phyloP scores from a whole-genome alignment of 768 basidiomycete genomes.

The Leccinum boreale region DNA sequence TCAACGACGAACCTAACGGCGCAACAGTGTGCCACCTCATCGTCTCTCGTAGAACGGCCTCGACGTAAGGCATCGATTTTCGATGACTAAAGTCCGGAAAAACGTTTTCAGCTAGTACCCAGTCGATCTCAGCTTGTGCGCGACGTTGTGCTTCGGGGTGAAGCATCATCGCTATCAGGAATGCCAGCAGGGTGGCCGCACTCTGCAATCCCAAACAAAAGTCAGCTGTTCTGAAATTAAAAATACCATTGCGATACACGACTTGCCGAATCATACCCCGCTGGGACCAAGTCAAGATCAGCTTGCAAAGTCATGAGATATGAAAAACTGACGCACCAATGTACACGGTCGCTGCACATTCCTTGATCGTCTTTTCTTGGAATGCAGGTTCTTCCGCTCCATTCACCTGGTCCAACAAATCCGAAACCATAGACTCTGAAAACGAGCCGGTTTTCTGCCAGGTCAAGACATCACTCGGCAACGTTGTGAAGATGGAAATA shows the following conservation, averaged over 20 bases:
- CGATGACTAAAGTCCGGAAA: constrained; percentile 28
- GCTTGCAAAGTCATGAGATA: background rate
- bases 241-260: background rate
- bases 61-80: constrained; percentile 26
- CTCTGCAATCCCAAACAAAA: constrained; percentile 11
- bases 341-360: constrained; percentile 30
- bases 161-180: constrained; percentile 30
- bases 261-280: constrained; percentile 28
- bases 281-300: constrained; percentile 6
- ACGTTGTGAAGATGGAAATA: background rate
- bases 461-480: constrained; percentile 1
- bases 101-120: constrained; percentile 7
- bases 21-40: constrained; percentile 33
- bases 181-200: constrained; percentile 20
- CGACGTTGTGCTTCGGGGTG: constrained; percentile 30
- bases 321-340: constrained; percentile 19
- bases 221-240: background rate
- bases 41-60: constrained; percentile 30
- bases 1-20: constrained; percentile 23
- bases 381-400: constrained; percentile 9
- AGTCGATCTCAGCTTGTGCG: constrained; percentile 31
- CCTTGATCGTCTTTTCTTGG: constrained; percentile 25
- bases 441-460: constrained; percentile 22
- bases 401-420: constrained; percentile 19
- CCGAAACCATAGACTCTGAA: constrained; percentile 29